phyloP scores from a whole-genome alignment of 306 rosid genomes.

The Medicago ruthenica region DNA sequence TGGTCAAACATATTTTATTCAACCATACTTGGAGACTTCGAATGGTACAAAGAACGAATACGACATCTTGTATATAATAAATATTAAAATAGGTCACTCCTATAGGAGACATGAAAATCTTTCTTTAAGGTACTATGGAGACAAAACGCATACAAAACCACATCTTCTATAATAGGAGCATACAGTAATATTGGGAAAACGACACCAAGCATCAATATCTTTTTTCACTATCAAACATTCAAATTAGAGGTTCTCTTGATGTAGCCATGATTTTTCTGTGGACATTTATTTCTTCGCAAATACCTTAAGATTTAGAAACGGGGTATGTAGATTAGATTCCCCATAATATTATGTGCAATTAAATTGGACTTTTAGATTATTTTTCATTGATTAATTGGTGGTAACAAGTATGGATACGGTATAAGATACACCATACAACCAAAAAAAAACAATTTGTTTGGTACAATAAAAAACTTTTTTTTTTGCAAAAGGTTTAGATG shows the following conservation, averaged over 20 bases:
- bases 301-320: constrained; percentile 29
- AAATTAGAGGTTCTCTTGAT: constrained; percentile 37
- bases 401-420: too few species aligned
- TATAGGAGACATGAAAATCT: constrained; percentile 48
- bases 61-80: constrained; percentile 29
- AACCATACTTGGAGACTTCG: constrained; percentile 32
- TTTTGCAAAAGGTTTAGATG: too few species aligned
- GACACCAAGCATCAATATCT: neutral
- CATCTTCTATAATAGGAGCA: neutral
- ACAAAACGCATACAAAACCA: constrained; percentile 15
- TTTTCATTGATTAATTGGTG: neutral
- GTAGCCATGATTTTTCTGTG: constrained; percentile 29
- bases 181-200: constrained; percentile 30
- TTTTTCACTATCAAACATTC: constrained; percentile 6
- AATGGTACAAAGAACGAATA: constrained; percentile 47
- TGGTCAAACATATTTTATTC: constrained; percentile 47
- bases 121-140: constrained; percentile 5
- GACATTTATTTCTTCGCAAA: constrained; percentile 8
- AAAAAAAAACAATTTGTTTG: neutral
- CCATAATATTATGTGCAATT: neutral
- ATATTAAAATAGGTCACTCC: constrained; percentile 43
- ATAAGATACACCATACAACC: neutral
- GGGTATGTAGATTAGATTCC: constrained; percentile 20
- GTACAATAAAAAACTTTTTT: neutral
- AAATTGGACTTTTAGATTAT: neutral